Base-by-base conservation (phyloP, 2,329 filamentous ascomycete species). In the Arthrinium phaeospermum region DNA sequence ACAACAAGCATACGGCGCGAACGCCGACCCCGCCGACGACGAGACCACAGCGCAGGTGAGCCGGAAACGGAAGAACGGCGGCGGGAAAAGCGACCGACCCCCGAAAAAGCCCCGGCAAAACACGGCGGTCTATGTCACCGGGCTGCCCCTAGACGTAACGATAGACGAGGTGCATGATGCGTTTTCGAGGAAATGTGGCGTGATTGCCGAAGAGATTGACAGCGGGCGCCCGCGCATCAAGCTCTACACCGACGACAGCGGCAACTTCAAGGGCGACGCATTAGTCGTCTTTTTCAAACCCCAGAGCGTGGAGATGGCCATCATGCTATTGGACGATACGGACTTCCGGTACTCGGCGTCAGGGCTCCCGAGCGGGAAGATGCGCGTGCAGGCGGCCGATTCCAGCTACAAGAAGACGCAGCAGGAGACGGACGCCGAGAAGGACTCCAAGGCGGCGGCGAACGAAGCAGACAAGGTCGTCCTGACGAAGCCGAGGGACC, bases 131-230 rank as follows among this genome's bases (percentile, higher is more conserved):
- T 99, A 96, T 84, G 93, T 98, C 68, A 97, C 95, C 5, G 94
- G 93, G 16, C 89, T 99, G 4, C 97, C 96, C 0, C 83, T 87
- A 51, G 94, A 98, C 81, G 92, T 91, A 61, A 94, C 92, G 0
- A 86, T 92, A 57, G 90, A 93, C 44, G 96, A 99, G 84, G 91
- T 99, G 22, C 89, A 93, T 76, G 90, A 94, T 34, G 87, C 94
- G 41, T 99, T 99, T 85, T 94, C 92, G 68, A 85, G 89, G 74
- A 96, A 94, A 81, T 97, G 90, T 79, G 95, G 95, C 73, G 93
- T 98, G 76, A 95, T 99, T 75, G 94, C 96, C 68, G 95, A 98
- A 82, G 94, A 97, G 82, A 95, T 98, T 75, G 95, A 98, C 79
- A 95, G 91, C 78, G 93, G 94, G 72, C 90, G 91, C 67, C 94